Evolutionary conservation across 331 rosid species (phyloP).

Genomic region (Ulmus americana): DNA sequence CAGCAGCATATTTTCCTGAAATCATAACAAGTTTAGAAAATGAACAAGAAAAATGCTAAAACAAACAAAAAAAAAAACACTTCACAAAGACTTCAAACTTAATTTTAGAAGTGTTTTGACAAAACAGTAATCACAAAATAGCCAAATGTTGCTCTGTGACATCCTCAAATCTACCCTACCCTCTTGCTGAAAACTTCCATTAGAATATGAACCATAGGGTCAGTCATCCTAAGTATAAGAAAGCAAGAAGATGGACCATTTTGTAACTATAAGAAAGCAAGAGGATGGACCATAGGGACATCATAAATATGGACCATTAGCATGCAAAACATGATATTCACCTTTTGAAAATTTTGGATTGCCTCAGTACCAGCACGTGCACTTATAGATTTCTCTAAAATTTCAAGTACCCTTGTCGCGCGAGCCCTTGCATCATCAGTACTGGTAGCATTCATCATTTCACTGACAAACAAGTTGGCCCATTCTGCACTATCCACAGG

Average conservation of each 20-base stretch:
- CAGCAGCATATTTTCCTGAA: conserved; percentile 67
- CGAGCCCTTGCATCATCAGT: conserved; percentile 75
- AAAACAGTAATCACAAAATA: background rate
- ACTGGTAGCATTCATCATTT: conserved; percentile 64
- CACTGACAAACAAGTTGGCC: conserved; percentile 77
- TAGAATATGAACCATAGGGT: background rate
- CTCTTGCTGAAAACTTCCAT: background rate
- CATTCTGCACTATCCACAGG: conserved; percentile 75
- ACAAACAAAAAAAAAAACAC: background rate
- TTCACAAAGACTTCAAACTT: background rate
- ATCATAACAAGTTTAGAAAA: conserved; percentile 1
- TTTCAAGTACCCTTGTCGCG: conserved; percentile 64
- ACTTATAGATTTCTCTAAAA: conserved; percentile 69
- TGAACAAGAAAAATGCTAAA: background rate
- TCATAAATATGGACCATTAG: background rate
- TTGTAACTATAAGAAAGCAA: no score
- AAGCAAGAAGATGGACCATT: no score
- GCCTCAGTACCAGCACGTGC: conserved; percentile 59
- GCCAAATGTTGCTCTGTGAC: background rate
- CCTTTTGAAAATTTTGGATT: conserved; percentile 54
- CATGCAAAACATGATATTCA: conserved; percentile 10
- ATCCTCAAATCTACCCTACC: background rate
- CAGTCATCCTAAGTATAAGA: background rate
- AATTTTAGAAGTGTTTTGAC: background rate
- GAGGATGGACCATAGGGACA: background rate